Percentiles rank a stretch among this genome's conserved stretches.
Conservation (phyloP, 2,329 filamentous ascomycete genomes). For the Trichoderma sp. region DNA sequence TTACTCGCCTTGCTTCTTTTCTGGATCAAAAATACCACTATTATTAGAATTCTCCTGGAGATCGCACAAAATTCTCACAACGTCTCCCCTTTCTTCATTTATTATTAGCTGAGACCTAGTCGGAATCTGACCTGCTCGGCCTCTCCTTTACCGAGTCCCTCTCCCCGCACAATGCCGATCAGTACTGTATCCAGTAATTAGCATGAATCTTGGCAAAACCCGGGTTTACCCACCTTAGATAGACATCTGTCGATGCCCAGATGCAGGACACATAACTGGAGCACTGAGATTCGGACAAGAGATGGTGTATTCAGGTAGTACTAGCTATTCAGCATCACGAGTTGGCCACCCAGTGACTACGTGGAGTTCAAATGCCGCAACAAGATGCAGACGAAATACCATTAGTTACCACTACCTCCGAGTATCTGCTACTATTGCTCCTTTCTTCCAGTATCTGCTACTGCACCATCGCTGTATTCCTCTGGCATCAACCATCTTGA, state of each 20-base stretch:
- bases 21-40: background rate
- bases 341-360: too few species aligned
- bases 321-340: too few species aligned
- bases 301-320: background rate
- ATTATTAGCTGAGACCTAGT: background rate
- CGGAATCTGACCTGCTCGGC: background rate
- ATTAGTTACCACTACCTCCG: too few species aligned
- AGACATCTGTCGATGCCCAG: background rate
- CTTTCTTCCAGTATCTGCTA: too few species aligned
- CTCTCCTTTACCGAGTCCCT: background rate
- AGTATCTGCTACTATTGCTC: too few species aligned
- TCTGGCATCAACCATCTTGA: too few species aligned
- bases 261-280: background rate
- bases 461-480: too few species aligned
- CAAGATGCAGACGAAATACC: too few species aligned
- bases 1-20: background rate
- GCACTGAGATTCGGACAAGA: background rate
- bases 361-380: too few species aligned
- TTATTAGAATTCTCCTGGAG: background rate
- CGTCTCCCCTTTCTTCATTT: background rate
- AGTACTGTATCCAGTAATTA: background rate
- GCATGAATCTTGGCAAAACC: background rate
- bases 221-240: background rate
- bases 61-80: background rate
- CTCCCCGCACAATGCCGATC: slow-evolving; percentile 1